phyloP scores from a whole-genome alignment of 2,329 filamentous ascomycete species.

The Chalaropsis ovoidea region DNA sequence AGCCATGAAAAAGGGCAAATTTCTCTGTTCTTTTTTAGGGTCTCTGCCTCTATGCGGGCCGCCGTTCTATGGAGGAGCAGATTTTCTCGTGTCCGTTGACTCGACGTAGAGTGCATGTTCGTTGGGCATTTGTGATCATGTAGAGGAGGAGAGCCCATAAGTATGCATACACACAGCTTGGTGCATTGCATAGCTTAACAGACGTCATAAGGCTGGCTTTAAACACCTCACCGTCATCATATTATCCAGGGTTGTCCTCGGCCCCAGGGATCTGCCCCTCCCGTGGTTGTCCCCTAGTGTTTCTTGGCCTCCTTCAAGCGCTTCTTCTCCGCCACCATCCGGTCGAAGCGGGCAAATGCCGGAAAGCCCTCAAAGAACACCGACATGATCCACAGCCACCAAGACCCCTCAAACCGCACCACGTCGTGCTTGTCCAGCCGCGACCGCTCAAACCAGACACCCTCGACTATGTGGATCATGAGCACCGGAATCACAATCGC shows the following conservation, averaged over 20 bases:
- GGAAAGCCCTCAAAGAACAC: constrained; percentile 47
- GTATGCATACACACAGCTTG: neutral
- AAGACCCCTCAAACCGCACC: constrained; percentile 37
- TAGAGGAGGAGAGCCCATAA: neutral
- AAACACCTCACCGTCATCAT: constrained; percentile 6
- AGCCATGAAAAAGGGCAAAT: neutral
- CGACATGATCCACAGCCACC: constrained; percentile 46
- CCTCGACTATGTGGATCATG: constrained; percentile 55
- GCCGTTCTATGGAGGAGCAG: neutral
- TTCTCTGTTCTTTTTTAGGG: neutral
- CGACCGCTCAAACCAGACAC: constrained; percentile 41
- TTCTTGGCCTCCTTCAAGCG: constrained; percentile 36
- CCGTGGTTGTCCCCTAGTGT: constrained; percentile 30
- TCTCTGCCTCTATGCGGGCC: neutral
- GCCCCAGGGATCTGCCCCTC: neutral
- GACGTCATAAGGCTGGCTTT: neutral
- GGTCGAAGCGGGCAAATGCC: constrained; percentile 40
- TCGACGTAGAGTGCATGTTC: neutral
- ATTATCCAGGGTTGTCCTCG: neutral
- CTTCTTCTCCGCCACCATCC: constrained; percentile 35
- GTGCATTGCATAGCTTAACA: neutral
- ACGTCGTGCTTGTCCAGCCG: constrained; percentile 42
- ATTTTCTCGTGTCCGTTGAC: neutral
- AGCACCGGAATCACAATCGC: constrained; percentile 50
- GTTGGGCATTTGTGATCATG: neutral